Evolutionary conservation across 1,284 basidiomycete species (phyloP), one percentile per base, ranked within the genome.

Genomic region (Ceratobasidium sp.): DNA sequence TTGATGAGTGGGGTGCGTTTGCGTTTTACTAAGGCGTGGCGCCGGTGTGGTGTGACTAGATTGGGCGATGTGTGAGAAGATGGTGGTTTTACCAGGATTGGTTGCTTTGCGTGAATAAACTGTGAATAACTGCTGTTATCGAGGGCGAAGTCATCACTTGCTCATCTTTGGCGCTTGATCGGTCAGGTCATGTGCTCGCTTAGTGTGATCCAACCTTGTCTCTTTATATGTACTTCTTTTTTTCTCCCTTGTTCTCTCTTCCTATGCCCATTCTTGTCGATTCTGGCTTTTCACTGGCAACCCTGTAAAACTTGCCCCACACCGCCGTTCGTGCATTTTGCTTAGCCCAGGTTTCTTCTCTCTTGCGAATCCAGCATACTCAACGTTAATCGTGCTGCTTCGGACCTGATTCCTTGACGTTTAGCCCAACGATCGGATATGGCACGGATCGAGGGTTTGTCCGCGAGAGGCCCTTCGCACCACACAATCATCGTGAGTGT

Each of bases 271-370:
- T 71, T 55, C 15, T 33, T 13, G 20, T 49, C 60, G 15, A 23
- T 64, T 66, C 56, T 70, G 53, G 60, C 63, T 55, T 26, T 55
- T 58, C 73, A 77, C 63, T 53, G 53, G 44, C 53, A 66, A 46
- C 42, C 42, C 49, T 66, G 63, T 66, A 66, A 55, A n/a, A 63
- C 63, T 66, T 66, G 63, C 58, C 63, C 73, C 26, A 51, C 49
- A 70, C 68, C 68, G 68, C 68, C 68, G 51, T 75, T 75, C 58
- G 60, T 75, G 72, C 64, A 75, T 75, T 75, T 63, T 75, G 44
- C 46, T 60, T 75, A 18, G 42, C 46, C 64, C 46, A 46, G 49
- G 72, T 46, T 75, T 64, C 26, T 26, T 60, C 40, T 13, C 60
- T 63, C 40, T 66, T 66, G 26, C 44, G 23, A 10, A 15, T 49